Conservation (phyloP, 306 rosid species). For the Inga oerstediana region DNA sequence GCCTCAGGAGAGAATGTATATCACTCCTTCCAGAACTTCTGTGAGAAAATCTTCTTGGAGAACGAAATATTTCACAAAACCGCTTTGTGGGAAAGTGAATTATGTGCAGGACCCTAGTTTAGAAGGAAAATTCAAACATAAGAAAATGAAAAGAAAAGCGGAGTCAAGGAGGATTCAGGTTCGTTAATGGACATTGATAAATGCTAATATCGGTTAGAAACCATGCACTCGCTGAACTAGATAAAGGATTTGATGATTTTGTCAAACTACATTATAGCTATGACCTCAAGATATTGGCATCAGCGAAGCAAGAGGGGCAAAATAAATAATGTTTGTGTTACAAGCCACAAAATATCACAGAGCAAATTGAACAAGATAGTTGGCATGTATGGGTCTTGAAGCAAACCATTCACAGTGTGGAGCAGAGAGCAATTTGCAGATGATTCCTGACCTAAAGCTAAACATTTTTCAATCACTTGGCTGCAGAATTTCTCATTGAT, state of each 20-base stretch:
- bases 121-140: slow-evolving; percentile 7
- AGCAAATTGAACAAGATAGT: slow-evolving; percentile 68
- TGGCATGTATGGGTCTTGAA: slow-evolving; percentile 66
- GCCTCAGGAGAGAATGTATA: slow-evolving; percentile 39
- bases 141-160: slow-evolving; percentile 23
- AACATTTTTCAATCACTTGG: slow-evolving; percentile 77
- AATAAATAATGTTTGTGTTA: not conserved
- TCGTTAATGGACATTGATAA: not conserved
- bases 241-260: not conserved
- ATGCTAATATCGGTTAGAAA: slow-evolving; percentile 1
- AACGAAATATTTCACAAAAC: slow-evolving; percentile 54
- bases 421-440: slow-evolving; percentile 48
- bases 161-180: not conserved
- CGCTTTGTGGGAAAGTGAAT: slow-evolving; percentile 47
- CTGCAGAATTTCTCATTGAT: slow-evolving; percentile 72
- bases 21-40: slow-evolving; percentile 56
- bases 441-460: slow-evolving; percentile 38
- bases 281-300: not conserved
- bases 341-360: slow-evolving; percentile 48
- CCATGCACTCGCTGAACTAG: not conserved
- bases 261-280: not conserved
- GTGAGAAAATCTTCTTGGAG: slow-evolving; percentile 64
- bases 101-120: slow-evolving; percentile 51
- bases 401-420: slow-evolving; percentile 57
- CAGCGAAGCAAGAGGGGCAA: not conserved